Percentiles rank a stretch among this genome's conserved stretches.
Evolutionary conservation across 768 basidiomycete species (phyloP).

Genomic region (Russula compacta): DNA sequence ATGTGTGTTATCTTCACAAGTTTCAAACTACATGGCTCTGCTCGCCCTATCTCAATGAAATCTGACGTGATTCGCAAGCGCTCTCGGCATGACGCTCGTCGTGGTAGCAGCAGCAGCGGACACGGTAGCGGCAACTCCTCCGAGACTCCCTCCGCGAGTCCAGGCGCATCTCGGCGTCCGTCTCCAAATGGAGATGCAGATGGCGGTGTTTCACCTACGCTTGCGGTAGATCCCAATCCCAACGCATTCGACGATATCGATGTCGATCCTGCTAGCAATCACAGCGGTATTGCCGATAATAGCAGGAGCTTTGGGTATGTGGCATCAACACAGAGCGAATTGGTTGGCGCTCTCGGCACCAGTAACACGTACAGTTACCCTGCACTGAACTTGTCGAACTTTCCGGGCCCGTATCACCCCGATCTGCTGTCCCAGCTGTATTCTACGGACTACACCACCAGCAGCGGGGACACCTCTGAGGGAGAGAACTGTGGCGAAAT

Average conservation of each 20-base stretch:
- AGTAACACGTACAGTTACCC: conserved; percentile 26
- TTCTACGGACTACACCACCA: conserved; percentile 46
- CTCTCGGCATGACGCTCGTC: conserved; percentile 70
- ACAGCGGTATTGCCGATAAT: conserved; percentile 31
- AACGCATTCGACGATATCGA: conserved; percentile 9
- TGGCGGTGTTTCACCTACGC: conserved; percentile 42
- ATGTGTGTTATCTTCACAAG: conserved; percentile 23
- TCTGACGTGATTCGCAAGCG: conserved; percentile 85
- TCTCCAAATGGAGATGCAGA: conserved; percentile 48
- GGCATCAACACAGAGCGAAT: conserved; percentile 39
- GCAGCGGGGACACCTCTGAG: conserved; percentile 39
- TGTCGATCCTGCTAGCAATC: conserved; percentile 34
- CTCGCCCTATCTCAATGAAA: conserved; percentile 85
- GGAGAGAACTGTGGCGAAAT: conserved; percentile 28
- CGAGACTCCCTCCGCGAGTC: conserved; percentile 69
- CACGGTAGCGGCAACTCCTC: conserved; percentile 32
- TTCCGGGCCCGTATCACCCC: conserved; percentile 68
- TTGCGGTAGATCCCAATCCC: conserved; percentile 53
- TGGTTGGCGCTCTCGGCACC: conserved; percentile 38
- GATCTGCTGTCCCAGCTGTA: conserved; percentile 55
- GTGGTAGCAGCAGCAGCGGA: conserved; percentile 29
- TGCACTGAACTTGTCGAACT: conserved; percentile 35
- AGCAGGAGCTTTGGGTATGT: conserved; percentile 27
- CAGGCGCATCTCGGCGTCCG: conserved; percentile 62
- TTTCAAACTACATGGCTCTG: conserved; percentile 79